phyloP scores from a whole-genome alignment of 495 filamentous ascomycete species.

The Aspergillus heteromorphus region DNA sequence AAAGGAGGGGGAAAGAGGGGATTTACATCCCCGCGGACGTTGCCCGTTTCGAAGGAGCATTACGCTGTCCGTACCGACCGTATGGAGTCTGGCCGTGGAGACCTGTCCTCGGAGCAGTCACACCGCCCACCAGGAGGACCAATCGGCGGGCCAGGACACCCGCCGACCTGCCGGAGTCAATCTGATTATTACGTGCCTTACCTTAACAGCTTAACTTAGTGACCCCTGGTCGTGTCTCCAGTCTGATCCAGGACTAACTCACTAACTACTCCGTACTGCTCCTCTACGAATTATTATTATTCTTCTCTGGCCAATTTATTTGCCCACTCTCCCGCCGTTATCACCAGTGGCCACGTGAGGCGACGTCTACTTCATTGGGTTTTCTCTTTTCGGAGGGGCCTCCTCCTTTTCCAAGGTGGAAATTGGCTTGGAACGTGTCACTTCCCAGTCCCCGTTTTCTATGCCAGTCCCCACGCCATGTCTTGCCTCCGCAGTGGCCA shows the following conservation, averaged over 20 bases:
- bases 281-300: not conserved
- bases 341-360: slow-evolving; percentile 1
- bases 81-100: too few species aligned
- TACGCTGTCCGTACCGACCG: too few species aligned
- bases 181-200: not conserved
- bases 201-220: not conserved
- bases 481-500: slow-evolving; percentile 26
- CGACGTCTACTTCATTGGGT: slow-evolving; percentile 25
- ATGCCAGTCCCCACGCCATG: slow-evolving; percentile 23
- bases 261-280: too few species aligned
- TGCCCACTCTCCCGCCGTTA: not conserved
- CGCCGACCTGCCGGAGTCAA: not conserved
- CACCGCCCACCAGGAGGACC: slow-evolving; percentile 20
- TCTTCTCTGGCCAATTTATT: slow-evolving; percentile 9
- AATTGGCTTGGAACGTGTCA: slow-evolving; percentile 12
- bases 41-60: too few species aligned
- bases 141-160: not conserved
- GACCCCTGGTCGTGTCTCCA: not conserved
- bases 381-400: slow-evolving; percentile 2
- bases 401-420: slow-evolving; percentile 9
- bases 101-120: slow-evolving; percentile 14
- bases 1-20: not conserved
- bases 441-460: slow-evolving; percentile 17
- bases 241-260: not conserved
- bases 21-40: not conserved